phyloP scores from a whole-genome alignment of 1,284 basidiomycete genomes.

The Uromyces viciae-fabae region DNA sequence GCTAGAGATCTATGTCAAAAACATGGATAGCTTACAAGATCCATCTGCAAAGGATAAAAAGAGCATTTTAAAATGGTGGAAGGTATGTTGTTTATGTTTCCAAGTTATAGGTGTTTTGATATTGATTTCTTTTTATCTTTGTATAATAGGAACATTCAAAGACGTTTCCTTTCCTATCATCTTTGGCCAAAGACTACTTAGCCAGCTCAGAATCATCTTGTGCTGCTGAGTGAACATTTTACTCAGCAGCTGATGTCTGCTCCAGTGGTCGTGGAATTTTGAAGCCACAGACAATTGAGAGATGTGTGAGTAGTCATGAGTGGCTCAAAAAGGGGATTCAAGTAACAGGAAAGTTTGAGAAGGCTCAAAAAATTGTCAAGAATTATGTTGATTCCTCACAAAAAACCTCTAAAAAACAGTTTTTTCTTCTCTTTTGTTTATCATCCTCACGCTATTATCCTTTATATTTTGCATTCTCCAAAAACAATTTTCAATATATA shows the following conservation, averaged over 20 bases:
- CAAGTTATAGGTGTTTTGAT: no score
- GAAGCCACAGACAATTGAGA: not conserved
- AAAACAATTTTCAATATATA: no score
- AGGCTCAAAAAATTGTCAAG: not conserved
- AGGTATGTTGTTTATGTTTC: not conserved
- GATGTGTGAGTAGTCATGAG: conserved; percentile 6
- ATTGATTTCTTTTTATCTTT: not conserved
- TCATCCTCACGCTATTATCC: no score
- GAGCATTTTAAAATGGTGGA: not conserved
- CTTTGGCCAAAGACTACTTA: conserved; percentile 2
- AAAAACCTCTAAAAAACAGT: conserved; percentile 1
- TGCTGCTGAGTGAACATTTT: conserved; percentile 9
- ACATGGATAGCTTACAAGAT: not conserved
- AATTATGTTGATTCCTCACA: not conserved
- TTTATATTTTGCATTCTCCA: no score
- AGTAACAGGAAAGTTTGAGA: not conserved
- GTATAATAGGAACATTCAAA: not conserved
- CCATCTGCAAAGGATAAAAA: not conserved
- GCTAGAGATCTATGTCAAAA: not conserved
- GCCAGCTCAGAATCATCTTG: not conserved
- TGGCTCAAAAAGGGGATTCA: conserved; percentile 7
- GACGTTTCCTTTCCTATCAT: not conserved
- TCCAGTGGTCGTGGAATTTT: not conserved
- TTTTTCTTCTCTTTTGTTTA: not conserved
- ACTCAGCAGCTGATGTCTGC: conserved; percentile 5